A percentile compares a stretch with the other conserved stretches of the same genome.
phyloP scores from a whole-genome alignment of 1,139 yeast species.

The Geotrichum cucujoidarum region DNA sequence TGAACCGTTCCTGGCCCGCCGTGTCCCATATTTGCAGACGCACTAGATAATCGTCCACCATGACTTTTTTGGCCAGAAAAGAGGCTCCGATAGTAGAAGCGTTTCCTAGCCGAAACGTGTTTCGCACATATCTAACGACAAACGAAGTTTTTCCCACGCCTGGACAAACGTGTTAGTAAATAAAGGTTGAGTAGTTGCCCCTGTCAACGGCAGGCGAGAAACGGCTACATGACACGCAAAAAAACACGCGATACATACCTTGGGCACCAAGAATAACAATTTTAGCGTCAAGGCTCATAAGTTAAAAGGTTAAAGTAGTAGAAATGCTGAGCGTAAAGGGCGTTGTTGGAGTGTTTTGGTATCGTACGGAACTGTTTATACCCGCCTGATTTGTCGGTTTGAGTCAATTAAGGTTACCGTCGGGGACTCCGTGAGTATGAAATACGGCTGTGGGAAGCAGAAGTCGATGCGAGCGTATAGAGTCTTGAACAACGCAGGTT shows the following conservation, averaged over 20 bases:
- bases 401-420: too few relatives aligned
- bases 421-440: too few relatives aligned
- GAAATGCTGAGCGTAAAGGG: too few relatives aligned
- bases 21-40: conserved; percentile 94
- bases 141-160: conserved; percentile 92
- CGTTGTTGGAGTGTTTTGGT: too few relatives aligned
- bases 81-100: conserved; percentile 96
- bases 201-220: too few relatives aligned
- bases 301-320: too few relatives aligned
- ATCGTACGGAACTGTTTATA: too few relatives aligned
- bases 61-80: conserved; percentile 82
- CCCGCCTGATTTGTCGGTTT: too few relatives aligned
- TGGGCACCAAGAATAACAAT: conserved; percentile 39
- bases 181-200: too few relatives aligned
- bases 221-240: background rate
- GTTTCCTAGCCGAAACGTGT: conserved; percentile 86
- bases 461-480: too few relatives aligned
- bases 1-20: conserved; percentile 91
- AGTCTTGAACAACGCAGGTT: too few relatives aligned
- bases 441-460: too few relatives aligned
- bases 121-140: conserved; percentile 81
- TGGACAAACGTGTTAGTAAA: conserved; percentile 29
- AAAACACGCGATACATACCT: conserved; percentile 32
- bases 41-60: conserved; percentile 76
- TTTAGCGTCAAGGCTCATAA: conserved; percentile 38